Base-by-base conservation (phyloP, 495 filamentous ascomycete genomes). In the Lasiosphaeria hispida region DNA sequence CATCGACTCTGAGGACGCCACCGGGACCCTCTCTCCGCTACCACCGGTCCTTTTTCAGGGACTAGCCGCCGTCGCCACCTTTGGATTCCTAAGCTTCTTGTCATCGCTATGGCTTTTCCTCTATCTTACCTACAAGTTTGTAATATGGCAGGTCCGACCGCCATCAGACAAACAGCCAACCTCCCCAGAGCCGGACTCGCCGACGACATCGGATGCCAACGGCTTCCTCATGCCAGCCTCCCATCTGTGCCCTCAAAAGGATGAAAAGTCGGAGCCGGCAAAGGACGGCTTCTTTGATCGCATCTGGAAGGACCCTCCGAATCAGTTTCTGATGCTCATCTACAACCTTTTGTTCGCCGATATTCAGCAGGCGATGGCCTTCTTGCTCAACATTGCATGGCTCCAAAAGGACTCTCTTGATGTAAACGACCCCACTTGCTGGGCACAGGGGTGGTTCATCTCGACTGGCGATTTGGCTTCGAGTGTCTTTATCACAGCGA, bases 271-370 rank as follows among this genome's bases (percentile, higher is more conserved):
- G 44, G 30, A 49, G n/a, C 15, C 49, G 30, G 52, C 40, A 17
- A 55, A 37, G 19, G 45, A 59, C 17, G 15, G 37, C 4, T 55
- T 65, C 39, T 36, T 55, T 11, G 38, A 63, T 35, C 52, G 63
- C n/a, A 19, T 60, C 13, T 30, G 58, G 40, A 61, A 58, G 48
- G 54, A 71, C 11, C 67, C 67, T n/a, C 75, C 74, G 11, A 90
- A 90, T 66, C 87, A 92, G 68, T 89, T 87, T 61, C 77, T 92
- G 4, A 62, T 90, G 42, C 79, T 92, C 11, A 88, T 91, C 50
- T 86, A 86, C 67, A 90, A 90, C 64, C 80, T 92, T 13, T 73
- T 92, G 4, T 63, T 90, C 40, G 88, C 88, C 50, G 88, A 91
- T 65, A 74, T 91, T 51, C 84, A 87, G 62, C 88, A 90, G 69